phyloP scores from a whole-genome alignment of 306 rosid species.

The Medicago ruthenica region DNA sequence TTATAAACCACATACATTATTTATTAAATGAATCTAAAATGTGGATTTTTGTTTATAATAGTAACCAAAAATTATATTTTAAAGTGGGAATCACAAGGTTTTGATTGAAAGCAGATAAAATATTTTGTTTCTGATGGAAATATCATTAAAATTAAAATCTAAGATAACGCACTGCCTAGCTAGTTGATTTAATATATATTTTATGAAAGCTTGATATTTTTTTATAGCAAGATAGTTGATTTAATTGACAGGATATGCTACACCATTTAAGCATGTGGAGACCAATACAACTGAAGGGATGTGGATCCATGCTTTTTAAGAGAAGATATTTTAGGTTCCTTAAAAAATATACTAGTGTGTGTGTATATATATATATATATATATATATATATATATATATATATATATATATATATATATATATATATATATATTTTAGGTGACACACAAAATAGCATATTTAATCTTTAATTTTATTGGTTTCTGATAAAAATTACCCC shows the following conservation, averaged over 20 bases:
- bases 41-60: no score
- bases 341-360: no score
- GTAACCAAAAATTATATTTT: no score
- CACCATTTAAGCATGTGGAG: constrained; percentile 17
- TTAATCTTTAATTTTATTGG: not conserved
- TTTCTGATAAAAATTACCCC: not conserved
- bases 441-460: not conserved
- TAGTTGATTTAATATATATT: no score
- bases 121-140: constrained; percentile 4
- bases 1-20: no score
- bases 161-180: no score
- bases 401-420: no score
- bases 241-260: constrained; percentile 5
- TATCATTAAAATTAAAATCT: not conserved
- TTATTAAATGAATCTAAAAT: no score
- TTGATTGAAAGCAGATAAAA: no score
- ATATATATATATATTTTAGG: not conserved
- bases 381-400: no score
- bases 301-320: not conserved
- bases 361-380: no score
- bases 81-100: no score
- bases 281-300: not conserved
- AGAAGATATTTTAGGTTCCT: constrained; percentile 12
- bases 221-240: not conserved
- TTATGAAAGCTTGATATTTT: not conserved